Evolutionary conservation across 1,284 basidiomycete species (phyloP).

Genomic region (Meira miltonrushii): DNA sequence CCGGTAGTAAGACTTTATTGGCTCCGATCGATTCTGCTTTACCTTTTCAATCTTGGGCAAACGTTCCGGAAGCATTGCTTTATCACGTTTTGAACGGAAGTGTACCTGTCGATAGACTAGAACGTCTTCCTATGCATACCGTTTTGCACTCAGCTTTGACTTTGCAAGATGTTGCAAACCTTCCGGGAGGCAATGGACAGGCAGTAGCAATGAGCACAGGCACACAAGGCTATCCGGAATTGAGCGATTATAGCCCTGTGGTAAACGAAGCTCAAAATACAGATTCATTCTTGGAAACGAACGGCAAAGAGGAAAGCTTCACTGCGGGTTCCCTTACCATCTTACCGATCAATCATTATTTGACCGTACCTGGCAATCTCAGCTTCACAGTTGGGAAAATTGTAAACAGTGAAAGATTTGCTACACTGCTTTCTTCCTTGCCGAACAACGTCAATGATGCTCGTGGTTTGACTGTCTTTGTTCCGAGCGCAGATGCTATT

Average conservation of each 20-base stretch:
- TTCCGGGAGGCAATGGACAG: slow-evolving; percentile 38
- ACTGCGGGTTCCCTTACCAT: slow-evolving; percentile 24
- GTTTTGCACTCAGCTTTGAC: slow-evolving; percentile 33
- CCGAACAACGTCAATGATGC: slow-evolving; percentile 16
- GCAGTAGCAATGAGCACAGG: slow-evolving; percentile 23
- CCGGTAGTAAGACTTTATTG: slow-evolving; percentile 14
- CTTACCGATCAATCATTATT: slow-evolving; percentile 27
- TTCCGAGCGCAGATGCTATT: slow-evolving; percentile 30
- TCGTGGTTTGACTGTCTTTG: slow-evolving; percentile 34
- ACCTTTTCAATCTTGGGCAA: slow-evolving; percentile 19
- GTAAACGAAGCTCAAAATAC: background rate
- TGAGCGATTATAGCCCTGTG: background rate
- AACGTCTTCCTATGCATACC: slow-evolving; percentile 27
- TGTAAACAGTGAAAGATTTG: slow-evolving; percentile 17
- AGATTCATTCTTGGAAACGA: background rate
- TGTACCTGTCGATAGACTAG: slow-evolving; percentile 21
- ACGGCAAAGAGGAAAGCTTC: slow-evolving; percentile 9
- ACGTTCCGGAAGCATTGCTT: slow-evolving; percentile 31
- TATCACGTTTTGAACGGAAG: slow-evolving; percentile 30
- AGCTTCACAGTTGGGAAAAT: slow-evolving; percentile 26
- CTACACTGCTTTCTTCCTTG: slow-evolving; percentile 12
- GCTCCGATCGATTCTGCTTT: slow-evolving; percentile 32
- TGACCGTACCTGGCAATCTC: slow-evolving; percentile 32
- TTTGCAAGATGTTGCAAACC: slow-evolving; percentile 14
- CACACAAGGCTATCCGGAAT: background rate